Base-by-base conservation (phyloP, 2,329 filamentous ascomycete species). In the Penicillium sp. region DNA sequence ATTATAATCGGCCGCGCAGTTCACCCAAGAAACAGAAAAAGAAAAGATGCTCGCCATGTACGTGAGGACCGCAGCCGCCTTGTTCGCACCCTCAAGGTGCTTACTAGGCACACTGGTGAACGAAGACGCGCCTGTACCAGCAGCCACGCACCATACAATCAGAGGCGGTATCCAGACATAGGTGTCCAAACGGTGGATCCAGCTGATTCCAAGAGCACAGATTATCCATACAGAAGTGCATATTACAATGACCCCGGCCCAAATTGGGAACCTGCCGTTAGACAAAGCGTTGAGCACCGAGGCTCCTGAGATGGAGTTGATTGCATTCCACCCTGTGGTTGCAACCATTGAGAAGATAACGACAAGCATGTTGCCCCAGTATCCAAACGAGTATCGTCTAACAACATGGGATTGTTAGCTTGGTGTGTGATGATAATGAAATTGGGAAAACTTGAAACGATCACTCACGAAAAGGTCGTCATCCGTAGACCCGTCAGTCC, bases 261-360 rank as follows among this genome's bases (percentile, higher is more conserved):
- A 73, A 21, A 64, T 64, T 12, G 70, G 70, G 38, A 63, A 70
- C 29, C 53, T 63, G n/a, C 70, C 70, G 42, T 72, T 57, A 2
- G 69, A 73, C 6, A 72, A 50, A 1, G 70, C 70, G 39, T 70
- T 67, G 13, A 73, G 59, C 1, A 69, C 67, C 2, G 63, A 65
- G 2, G 70, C 69, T 2, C 70, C 70, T 6, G 70, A 71, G 38
- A 73, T 73, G 8, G 67, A 69, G 51, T 73, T 73, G 45, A 73
- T 72, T 15, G 68, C 69, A 38, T 71, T 72, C 70, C 70, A 73
- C 7, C 70, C 70, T 18, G 69, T 72, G 18, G 70, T 72, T 36
- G 66, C 65, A 16, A 72, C 55, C 64, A 72, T 72, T 3, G 68
- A 71, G 52, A 73, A 73, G 23, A 72, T 41, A 0, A 73, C 67